phyloP scores from a whole-genome alignment of 208 protist genomes.

The Acanthamoeba castellanii region DNA sequence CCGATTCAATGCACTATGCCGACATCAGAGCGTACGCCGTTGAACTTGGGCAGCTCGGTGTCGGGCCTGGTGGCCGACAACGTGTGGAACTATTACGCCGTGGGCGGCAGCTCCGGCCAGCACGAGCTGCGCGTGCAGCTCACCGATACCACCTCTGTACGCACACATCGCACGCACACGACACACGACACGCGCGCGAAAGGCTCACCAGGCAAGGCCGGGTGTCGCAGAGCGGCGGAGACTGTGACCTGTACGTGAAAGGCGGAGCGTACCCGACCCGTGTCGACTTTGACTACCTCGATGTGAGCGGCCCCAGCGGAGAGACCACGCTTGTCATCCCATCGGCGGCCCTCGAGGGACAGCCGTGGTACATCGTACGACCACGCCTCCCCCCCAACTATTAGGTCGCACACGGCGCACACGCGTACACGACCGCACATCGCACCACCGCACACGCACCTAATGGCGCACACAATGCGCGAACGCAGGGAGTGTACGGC shows the following conservation, averaged over 20 bases:
- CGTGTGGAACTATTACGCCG: slow-evolving; percentile 26
- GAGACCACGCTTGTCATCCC: not conserved
- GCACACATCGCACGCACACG: not conserved
- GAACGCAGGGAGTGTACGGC: not conserved
- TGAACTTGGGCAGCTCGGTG: not conserved
- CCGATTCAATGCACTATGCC: not conserved
- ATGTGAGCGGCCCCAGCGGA: not conserved
- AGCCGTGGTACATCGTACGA: slow-evolving; percentile 24
- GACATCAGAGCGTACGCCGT: not conserved
- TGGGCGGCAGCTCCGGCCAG: not conserved
- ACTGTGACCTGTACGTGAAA: slow-evolving; percentile 12
- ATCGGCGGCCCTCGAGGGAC: not conserved
- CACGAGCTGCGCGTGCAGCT: not conserved
- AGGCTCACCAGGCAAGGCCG: not conserved
- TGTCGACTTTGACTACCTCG: not conserved
- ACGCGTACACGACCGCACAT: not conserved
- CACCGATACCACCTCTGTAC: not conserved
- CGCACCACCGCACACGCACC: too few relatives aligned
- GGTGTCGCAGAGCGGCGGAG: not conserved
- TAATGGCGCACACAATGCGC: not conserved
- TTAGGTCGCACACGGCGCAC: not conserved
- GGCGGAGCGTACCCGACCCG: not conserved
- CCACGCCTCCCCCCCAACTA: not conserved
- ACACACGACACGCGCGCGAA: not conserved
- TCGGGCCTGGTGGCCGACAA: not conserved